These are phyloP conservation scores for Starmerella etchellsii DNA, from an alignment of 805 yeast species.

Conservation along the genomic window DNA sequence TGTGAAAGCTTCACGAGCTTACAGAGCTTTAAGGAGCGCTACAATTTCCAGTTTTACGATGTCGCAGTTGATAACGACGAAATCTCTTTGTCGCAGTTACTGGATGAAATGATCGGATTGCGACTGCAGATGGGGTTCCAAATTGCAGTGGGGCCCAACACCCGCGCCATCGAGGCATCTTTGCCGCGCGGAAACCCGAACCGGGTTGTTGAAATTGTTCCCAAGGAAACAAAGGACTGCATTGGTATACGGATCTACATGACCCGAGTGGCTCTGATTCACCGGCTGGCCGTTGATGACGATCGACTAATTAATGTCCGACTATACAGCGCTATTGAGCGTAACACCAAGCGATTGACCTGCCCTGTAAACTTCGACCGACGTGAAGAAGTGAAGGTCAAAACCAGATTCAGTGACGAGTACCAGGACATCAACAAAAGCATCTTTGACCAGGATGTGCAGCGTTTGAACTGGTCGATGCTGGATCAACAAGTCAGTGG, in stretches of 20 bases:
- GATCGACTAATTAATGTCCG: conserved; percentile 69
- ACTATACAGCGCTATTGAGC: conserved; percentile 35
- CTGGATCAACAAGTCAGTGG: conserved; percentile 90
- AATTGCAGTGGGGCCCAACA: conserved; percentile 62
- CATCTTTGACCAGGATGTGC: conserved; percentile 34
- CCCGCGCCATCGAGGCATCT: conserved; percentile 51
- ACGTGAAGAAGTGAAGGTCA: conserved; percentile 27
- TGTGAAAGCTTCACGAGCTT: conserved; percentile 64
- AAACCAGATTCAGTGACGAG: conserved; percentile 64
- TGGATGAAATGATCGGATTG: conserved; percentile 77
- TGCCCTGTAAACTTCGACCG: conserved; percentile 6
- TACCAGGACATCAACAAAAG: conserved; percentile 48
- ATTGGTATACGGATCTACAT: conserved; percentile 57
- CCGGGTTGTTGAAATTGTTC: conserved; percentile 44
- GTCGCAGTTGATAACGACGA: conserved; percentile 17
- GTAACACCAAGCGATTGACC: conserved; percentile 7
- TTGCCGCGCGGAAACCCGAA: conserved; percentile 44
- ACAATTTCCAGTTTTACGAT: conserved; percentile 72
- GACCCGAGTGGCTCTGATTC: conserved; percentile 72
- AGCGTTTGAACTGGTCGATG: conserved; percentile 66
- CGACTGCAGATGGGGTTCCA: conserved; percentile 83
- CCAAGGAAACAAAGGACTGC: conserved; percentile 30
- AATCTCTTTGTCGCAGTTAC: conserved; percentile 34
- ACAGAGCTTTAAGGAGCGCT: conserved; percentile 56
- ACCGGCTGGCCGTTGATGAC: conserved; percentile 61